Evolutionary conservation across 2,329 filamentous ascomycete genomes (phyloP), one percentile per base, ranked within the genome.

Genomic region (Rutstroemia sp.): DNA sequence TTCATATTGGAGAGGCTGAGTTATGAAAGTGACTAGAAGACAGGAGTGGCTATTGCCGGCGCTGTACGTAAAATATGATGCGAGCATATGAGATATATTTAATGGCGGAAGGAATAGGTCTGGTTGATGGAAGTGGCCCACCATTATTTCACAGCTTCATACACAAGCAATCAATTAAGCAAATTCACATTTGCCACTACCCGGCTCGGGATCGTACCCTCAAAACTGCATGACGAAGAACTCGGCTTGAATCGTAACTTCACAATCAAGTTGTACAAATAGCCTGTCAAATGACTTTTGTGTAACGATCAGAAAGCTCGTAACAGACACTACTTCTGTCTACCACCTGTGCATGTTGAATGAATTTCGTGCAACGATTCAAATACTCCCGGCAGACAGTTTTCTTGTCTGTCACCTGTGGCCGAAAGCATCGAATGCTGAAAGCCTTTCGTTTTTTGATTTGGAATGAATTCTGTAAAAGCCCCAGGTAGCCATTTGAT

Each of bases 1-100:
- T 72, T 87, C 0, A 75, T 87, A 0, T 27, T 27, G 44, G 8
- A 14, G 16, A 23, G 25, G 8, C 30, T 14, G 4, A 25, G 9
- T 30, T 8, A n/a, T 16, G 21, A 47, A 25, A 6, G 19, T 7
- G 21, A 30, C 16, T 21, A 8, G 5, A 19, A 27, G 14, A 46
- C 39, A n/a, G 14, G 39, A 42, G 8, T 10, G 16, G 19, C 44
- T 25, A n/a, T 14, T 14, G 25, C 19, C 25, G 21, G 19, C 6
- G 4, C 14, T 47, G 44, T 47, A 47, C 21, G 44, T 47, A 25
- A 47, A 44, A 25, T 14, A 25, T 27, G 21, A 42, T n/a, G 16
- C 10, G 21, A 27, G 44, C 44, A 47, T 47, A 25, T 47, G 14
- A 47, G 16, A 27, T 16, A 4, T 2, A 10, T 14, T 5, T 14